Conservation (phyloP, 768 basidiomycete species). For the Trametes punicea region DNA sequence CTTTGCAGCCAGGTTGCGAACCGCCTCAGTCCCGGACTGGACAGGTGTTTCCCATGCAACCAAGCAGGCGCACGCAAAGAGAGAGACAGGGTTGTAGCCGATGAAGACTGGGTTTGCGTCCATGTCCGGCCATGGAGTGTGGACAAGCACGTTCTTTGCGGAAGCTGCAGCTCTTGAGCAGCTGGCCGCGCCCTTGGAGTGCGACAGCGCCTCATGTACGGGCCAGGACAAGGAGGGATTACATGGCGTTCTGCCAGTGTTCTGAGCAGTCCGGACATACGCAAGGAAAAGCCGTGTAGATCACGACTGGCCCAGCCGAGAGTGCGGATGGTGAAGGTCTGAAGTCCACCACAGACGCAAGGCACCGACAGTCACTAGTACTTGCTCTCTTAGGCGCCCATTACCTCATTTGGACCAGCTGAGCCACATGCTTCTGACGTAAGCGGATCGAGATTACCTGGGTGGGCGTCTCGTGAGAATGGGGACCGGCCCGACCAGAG, state of each 20-base stretch:
- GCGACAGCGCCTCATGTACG: not conserved
- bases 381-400: not conserved
- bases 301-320: slow-evolving; percentile 3
- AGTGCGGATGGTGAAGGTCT: not conserved
- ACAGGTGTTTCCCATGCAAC: not conserved
- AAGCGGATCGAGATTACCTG: slow-evolving; percentile 4
- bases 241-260: slow-evolving; percentile 20
- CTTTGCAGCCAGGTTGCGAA: slow-evolving; percentile 30
- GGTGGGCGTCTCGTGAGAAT: not conserved
- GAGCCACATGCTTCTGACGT: slow-evolving; percentile 7
- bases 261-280: slow-evolving; percentile 19
- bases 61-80: not conserved
- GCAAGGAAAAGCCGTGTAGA: slow-evolving; percentile 11
- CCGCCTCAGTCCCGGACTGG: not conserved
- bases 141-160: slow-evolving; percentile 17
- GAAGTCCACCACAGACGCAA: not conserved
- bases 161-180: slow-evolving; percentile 1
- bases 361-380: no score
- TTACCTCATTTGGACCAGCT: slow-evolving; percentile 6
- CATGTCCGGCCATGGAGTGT: not conserved
- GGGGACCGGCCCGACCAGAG: not conserved
- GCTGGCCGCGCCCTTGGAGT: not conserved
- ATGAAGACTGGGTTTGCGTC: not conserved
- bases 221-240: not conserved
- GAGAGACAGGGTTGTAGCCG: not conserved